phyloP scores from a whole-genome alignment of 257 asterid genomes.

The Verbena officinalis region DNA sequence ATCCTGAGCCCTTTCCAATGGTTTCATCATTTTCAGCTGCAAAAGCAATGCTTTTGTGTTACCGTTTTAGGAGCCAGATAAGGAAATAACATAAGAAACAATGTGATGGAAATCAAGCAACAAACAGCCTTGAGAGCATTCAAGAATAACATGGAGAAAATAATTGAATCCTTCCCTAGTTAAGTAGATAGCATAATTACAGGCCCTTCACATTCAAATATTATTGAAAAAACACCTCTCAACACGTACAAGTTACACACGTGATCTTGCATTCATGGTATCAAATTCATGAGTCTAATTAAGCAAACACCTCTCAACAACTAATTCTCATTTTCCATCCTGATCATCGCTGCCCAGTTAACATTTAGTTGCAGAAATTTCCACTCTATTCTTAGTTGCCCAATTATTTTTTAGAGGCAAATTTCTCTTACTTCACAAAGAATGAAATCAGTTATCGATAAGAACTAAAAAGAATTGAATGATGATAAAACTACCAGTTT shows the following conservation, averaged over 20 bases:
- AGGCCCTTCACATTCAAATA: neutral
- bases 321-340: neutral
- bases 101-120: slow-evolving; percentile 1
- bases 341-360: neutral
- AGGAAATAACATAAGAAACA: slow-evolving; percentile 18
- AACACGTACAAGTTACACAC: neutral
- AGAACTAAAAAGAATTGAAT: slow-evolving; percentile 1
- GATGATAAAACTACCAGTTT: slow-evolving; percentile 63
- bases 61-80: slow-evolving; percentile 1
- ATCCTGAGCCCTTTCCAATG: slow-evolving; percentile 82
- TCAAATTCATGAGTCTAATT: neutral
- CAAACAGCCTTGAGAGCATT: slow-evolving; percentile 1
- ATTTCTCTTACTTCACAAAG: too few species aligned
- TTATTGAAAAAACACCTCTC: neutral
- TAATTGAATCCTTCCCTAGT: neutral
- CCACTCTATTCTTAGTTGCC: neutral
- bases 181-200: neutral
- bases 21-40: slow-evolving; percentile 82
- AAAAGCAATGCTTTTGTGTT: slow-evolving; percentile 20
- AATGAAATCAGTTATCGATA: neutral
- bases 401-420: slow-evolving; percentile 1
- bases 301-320: slow-evolving; percentile 11
- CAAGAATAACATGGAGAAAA: slow-evolving; percentile 5
- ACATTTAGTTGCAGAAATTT: too few species aligned
- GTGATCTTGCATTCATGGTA: neutral